These are phyloP conservation scores for Fragaria nilgerrensis DNA, from an alignment of 306 rosid genomes.

Conservation along the genomic window DNA sequence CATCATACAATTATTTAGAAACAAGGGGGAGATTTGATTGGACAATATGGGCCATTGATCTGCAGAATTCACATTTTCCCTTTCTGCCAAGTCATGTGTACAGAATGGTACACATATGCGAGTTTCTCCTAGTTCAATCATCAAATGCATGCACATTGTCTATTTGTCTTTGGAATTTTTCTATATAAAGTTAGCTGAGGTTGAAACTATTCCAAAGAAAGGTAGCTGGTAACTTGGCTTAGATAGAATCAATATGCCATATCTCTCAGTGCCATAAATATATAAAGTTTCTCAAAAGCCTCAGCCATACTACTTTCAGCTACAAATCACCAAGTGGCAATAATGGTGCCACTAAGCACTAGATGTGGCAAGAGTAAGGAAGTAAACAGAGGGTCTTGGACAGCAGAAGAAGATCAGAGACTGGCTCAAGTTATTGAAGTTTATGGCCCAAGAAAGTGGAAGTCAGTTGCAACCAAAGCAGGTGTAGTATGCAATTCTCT, in stretches of 20 bases:
- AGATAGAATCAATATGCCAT: neutral
- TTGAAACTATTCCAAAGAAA: neutral
- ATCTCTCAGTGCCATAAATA: neutral
- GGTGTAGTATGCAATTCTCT: neutral
- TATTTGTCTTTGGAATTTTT: neutral
- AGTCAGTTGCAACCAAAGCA: slow-evolving; percentile 28
- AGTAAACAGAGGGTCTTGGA: slow-evolving; percentile 40
- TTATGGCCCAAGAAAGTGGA: slow-evolving; percentile 41
- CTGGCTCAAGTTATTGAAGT: slow-evolving; percentile 37
- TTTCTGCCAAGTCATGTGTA: slow-evolving; percentile 5
- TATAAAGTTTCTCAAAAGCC: neutral
- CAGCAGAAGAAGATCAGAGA: slow-evolving; percentile 36
- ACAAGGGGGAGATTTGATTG: neutral
- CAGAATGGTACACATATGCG: neutral
- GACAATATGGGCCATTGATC: neutral
- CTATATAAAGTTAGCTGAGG: slow-evolving; percentile 11
- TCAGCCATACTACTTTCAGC: neutral
- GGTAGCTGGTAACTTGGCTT: slow-evolving; percentile 2
- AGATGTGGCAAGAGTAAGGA: slow-evolving; percentile 27
- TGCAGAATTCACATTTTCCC: neutral
- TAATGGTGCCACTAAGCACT: slow-evolving; percentile 10
- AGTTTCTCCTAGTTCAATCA: slow-evolving; percentile 9
- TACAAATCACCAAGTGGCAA: neutral
- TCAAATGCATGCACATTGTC: slow-evolving; percentile 3
- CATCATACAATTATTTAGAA: neutral